Percentiles rank a stretch among this genome's conserved stretches.
Evolutionary conservation across 169 alveolate genomes (phyloP).

Genomic region (Neospora caninum): DNA sequence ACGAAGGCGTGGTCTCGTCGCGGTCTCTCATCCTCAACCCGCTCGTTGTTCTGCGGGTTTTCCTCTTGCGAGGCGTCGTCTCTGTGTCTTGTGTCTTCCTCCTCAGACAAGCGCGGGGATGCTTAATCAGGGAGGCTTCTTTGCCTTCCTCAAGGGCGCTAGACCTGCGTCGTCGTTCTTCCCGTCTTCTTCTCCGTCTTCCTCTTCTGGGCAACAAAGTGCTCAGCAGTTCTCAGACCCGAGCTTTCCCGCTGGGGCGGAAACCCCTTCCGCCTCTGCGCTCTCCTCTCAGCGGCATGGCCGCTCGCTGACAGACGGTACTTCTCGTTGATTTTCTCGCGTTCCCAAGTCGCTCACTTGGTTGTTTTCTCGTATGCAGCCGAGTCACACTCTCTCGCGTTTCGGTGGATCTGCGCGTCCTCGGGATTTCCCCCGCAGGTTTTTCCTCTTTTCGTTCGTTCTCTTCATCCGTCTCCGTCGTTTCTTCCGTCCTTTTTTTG

Average conservation of each 20-base stretch:
- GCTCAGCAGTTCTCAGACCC: background rate
- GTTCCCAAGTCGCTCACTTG: too few species aligned
- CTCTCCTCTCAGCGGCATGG: background rate
- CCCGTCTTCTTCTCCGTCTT: background rate
- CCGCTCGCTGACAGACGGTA: background rate
- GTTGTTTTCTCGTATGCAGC: too few species aligned
- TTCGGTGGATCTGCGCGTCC: too few species aligned
- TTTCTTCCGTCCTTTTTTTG: too few species aligned
- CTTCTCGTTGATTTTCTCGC: too few species aligned
- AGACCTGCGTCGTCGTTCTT: conserved; percentile 24
- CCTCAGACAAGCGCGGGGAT: conserved; percentile 46
- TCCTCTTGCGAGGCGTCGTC: background rate
- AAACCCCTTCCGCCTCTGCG: background rate
- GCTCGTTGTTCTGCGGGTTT: too few species aligned
- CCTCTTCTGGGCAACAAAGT: background rate
- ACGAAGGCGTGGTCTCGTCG: too few species aligned
- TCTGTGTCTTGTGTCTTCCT: background rate
- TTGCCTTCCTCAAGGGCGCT: conserved; percentile 48
- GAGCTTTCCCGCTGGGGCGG: background rate
- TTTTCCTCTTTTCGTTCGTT: too few species aligned
- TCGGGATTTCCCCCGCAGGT: too few species aligned
- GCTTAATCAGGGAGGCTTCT: conserved; percentile 63
- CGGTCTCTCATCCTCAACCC: too few species aligned
- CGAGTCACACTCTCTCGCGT: too few species aligned
- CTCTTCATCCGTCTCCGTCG: too few species aligned